Conservation (phyloP, 768 basidiomycete species). For the Neoboletus magnificus region DNA sequence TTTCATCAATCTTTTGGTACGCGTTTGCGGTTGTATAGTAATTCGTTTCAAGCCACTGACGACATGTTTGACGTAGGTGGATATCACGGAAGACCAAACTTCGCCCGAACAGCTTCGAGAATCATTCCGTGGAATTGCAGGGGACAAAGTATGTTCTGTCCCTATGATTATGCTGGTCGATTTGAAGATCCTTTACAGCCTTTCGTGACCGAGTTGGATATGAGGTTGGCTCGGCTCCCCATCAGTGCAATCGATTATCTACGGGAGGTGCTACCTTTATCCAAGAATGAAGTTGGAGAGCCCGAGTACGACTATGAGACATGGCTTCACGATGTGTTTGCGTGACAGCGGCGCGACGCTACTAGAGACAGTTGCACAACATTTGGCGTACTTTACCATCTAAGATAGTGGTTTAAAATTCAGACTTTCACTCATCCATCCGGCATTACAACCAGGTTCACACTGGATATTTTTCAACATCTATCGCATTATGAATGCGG, state of each 20-base stretch:
- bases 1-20: slow-evolving; percentile 88
- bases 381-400: not conserved
- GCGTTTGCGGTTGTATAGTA: slow-evolving; percentile 12
- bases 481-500: slow-evolving; percentile 14
- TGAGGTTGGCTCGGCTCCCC: slow-evolving; percentile 80
- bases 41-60: not conserved
- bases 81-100: slow-evolving; percentile 94
- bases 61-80: slow-evolving; percentile 56
- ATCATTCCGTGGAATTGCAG: slow-evolving; percentile 89
- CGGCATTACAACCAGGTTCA: not conserved
- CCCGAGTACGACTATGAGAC: slow-evolving; percentile 76
- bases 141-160: slow-evolving; percentile 65
- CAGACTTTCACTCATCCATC: not conserved
- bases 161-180: not conserved
- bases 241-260: slow-evolving; percentile 75
- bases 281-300: slow-evolving; percentile 52
- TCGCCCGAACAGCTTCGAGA: slow-evolving; percentile 89
- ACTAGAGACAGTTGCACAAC: not conserved
- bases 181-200: slow-evolving; percentile 47
- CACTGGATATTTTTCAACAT: not conserved
- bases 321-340: slow-evolving; percentile 80
- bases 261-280: slow-evolving; percentile 72
- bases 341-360: slow-evolving; percentile 29
- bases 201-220: slow-evolving; percentile 90
- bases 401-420: not conserved